Evolutionary conservation across 768 basidiomycete genomes (phyloP), one percentile per base, ranked within the genome.

Genomic region (Hygrophoropsis aurantiaca): DNA sequence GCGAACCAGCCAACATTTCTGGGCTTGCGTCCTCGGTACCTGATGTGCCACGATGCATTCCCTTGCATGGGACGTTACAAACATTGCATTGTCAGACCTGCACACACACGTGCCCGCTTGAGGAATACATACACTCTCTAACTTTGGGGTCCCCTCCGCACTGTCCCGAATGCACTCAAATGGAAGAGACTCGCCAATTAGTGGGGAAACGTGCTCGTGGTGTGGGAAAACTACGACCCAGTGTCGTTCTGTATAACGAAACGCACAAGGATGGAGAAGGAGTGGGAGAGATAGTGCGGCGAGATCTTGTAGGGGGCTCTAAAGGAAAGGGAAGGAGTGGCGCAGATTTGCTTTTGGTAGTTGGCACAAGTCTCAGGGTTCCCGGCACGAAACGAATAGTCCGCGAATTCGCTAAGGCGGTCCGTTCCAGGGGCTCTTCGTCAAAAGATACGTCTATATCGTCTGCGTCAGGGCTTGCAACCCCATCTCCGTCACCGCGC

Each of bases 321-420:
- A 80, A 80, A 53, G 80, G 83, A 11, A 86, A 82, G 56, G 82
- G 83, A 2, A 73, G 82, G 50, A 79, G 78, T 38, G 81, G 85
- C 4, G 89, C 91, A 7, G 94, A 97, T 68, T 64, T 93, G 37
- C 69, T 97, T 30, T 68, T 97, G 43, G 93, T 97, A 11, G 93
- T 90, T 15, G 94, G 94, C 36, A 95, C 93, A 46, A 92, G 87
- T 64, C 68, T 97, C 49, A 78, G 84, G 52, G 87, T 97, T 13
- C 92, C 90, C 8, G 94, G 94, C 16, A 94, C 93, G 38, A 94
- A 93, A 67, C 75, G 88, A 54, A 90, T 95, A 69, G 90, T 94
- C 19, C 80, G 89, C 47, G 91, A 94, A 65, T 90, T 88, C 65
- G 79, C 85, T 20, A 90, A 88, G 66, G 85, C 87, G 16, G 81